A percentile compares a stretch with the other conserved stretches of the same genome.
Conservation (phyloP, 306 rosid genomes). For the Hippophae gyantsensis region DNA sequence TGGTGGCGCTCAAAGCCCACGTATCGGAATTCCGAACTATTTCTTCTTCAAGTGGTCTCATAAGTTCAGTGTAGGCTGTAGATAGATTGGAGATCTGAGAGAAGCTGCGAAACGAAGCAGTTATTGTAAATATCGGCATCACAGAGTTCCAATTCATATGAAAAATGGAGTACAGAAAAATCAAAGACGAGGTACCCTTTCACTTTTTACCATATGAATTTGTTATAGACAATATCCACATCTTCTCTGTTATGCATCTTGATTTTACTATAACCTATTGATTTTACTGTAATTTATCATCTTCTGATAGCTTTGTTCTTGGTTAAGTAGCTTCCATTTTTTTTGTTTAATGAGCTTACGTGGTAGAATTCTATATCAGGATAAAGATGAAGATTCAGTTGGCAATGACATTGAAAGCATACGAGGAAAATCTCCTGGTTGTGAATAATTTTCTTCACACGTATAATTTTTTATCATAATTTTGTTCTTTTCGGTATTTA, state of each 20-base stretch:
- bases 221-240: too few relatives aligned
- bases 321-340: background rate
- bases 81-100: too few relatives aligned
- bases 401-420: slow-evolving; percentile 32
- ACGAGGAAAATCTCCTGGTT: slow-evolving; percentile 25
- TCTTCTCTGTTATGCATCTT: too few relatives aligned
- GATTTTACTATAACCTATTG: too few relatives aligned
- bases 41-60: too few relatives aligned
- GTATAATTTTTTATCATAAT: background rate
- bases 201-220: background rate
- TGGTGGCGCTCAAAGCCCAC: too few relatives aligned
- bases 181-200: background rate
- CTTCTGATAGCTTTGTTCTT: background rate
- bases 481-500: background rate
- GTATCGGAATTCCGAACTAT: too few relatives aligned
- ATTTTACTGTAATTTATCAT: background rate
- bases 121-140: too few relatives aligned
- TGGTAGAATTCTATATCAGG: slow-evolving; percentile 17
- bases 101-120: too few relatives aligned
- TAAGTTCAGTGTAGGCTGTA: too few relatives aligned
- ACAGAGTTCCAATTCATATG: background rate
- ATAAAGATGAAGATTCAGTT: slow-evolving; percentile 22
- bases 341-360: background rate
- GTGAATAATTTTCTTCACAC: background rate
- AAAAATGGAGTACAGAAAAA: background rate